Evolutionary conservation across 305 asterid genomes (phyloP).

Genomic region (Fraxinus dipetala): DNA sequence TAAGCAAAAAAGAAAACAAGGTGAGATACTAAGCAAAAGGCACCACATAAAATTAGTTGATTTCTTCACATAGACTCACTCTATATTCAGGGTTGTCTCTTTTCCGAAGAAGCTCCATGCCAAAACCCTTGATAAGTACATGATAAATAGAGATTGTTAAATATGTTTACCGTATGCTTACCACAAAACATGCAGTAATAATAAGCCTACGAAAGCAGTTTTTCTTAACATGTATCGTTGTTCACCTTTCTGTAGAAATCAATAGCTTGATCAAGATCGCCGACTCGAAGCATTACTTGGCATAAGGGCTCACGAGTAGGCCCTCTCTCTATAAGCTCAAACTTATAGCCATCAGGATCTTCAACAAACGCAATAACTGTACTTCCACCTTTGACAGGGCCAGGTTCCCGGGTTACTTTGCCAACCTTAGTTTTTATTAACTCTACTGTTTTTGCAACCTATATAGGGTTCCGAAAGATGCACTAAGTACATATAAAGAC

Average conservation of each 20-base stretch:
- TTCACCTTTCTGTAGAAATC: conserved; percentile 47
- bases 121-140: conserved; percentile 39
- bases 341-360: conserved; percentile 52
- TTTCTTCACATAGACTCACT: conserved; percentile 31
- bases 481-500: neutral
- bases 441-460: conserved; percentile 43
- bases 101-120: conserved; percentile 52
- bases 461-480: conserved; percentile 1
- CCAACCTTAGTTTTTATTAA: conserved; percentile 45
- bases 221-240: neutral
- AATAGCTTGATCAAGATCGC: conserved; percentile 50
- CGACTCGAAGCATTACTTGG: conserved; percentile 55
- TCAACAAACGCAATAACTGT: conserved; percentile 30
- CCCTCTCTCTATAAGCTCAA: conserved; percentile 39
- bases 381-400: conserved; percentile 29
- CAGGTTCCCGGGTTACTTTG: conserved; percentile 35
- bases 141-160: neutral
- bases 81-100: conserved; percentile 38
- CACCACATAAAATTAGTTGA: neutral
- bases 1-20: neutral
- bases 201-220: neutral
- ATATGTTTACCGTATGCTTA: neutral
- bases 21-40: neutral
- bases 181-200: neutral
- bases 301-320: conserved; percentile 37